Conservation (phyloP, 495 filamentous ascomycete species). For the Talaromyces ruber region DNA sequence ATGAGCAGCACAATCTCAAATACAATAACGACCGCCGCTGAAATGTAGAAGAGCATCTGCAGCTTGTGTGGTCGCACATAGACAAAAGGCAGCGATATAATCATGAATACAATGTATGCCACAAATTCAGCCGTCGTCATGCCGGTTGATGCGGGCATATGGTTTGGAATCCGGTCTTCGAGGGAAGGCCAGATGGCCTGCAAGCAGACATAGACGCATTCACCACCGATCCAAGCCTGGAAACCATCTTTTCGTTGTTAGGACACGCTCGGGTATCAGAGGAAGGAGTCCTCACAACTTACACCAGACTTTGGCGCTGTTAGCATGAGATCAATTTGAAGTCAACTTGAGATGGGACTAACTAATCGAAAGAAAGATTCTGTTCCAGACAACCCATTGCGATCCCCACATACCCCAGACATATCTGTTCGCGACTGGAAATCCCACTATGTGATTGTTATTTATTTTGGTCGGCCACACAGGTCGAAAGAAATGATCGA, state of each 20-base stretch:
- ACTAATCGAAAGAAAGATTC: slow-evolving; percentile 18
- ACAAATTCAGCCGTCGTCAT: slow-evolving; percentile 19
- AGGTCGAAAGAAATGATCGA: no score
- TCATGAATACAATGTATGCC: slow-evolving; percentile 28
- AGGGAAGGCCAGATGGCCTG: slow-evolving; percentile 16
- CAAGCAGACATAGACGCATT: slow-evolving; percentile 17
- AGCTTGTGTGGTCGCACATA: slow-evolving; percentile 39
- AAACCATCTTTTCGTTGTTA: slow-evolving; percentile 11
- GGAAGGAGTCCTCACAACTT: not conserved
- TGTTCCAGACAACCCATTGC: slow-evolving; percentile 19
- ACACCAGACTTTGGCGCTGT: slow-evolving; percentile 2
- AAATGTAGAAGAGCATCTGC: slow-evolving; percentile 39
- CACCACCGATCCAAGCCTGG: slow-evolving; percentile 21
- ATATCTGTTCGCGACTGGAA: slow-evolving; percentile 16
- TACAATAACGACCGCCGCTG: slow-evolving; percentile 23
- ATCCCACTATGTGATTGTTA: slow-evolving; percentile 10
- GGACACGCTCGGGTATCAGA: not conserved
- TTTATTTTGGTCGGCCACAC: no score
- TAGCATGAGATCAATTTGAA: not conserved
- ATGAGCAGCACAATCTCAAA: slow-evolving; percentile 5
- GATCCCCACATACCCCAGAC: slow-evolving; percentile 20
- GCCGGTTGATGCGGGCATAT: slow-evolving; percentile 15
- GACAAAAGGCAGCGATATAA: slow-evolving; percentile 36
- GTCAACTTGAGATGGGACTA: not conserved
- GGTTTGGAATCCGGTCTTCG: slow-evolving; percentile 17